A percentile compares a stretch with the other conserved stretches of the same genome.
Evolutionary conservation across 2,329 filamentous ascomycete genomes (phyloP).

Genomic region (Ophiostoma sp.): DNA sequence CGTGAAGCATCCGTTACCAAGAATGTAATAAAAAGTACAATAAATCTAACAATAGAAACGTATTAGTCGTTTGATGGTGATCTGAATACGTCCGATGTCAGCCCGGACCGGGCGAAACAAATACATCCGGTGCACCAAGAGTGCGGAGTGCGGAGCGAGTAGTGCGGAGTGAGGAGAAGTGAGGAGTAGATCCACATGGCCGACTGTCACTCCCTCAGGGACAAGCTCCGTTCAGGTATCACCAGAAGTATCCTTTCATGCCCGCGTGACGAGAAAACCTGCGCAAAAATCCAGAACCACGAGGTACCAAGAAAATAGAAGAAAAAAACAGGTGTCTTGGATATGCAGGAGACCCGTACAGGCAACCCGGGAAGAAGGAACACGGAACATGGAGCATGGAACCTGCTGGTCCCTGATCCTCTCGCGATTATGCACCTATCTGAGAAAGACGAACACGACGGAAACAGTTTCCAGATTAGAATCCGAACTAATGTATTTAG

Average conservation of each 20-base stretch:
- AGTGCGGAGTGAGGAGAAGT: background rate
- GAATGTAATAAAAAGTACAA: background rate
- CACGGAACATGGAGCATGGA: background rate
- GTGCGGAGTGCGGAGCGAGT: background rate
- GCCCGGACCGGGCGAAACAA: background rate
- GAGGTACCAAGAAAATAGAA: background rate
- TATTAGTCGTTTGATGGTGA: background rate
- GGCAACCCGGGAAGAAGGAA: background rate
- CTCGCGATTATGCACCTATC: background rate
- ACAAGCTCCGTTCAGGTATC: background rate
- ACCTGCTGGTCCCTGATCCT: background rate
- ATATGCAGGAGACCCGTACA: background rate
- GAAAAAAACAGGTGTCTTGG: background rate
- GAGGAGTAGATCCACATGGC: background rate
- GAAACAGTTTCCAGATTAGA: background rate
- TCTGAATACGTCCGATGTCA: background rate
- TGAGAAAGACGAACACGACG: background rate
- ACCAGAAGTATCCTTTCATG: background rate
- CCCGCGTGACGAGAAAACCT: background rate
- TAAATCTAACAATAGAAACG: background rate
- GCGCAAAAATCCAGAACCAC: background rate
- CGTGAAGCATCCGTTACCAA: background rate
- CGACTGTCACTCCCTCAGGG: too few relatives aligned
- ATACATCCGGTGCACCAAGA: background rate
- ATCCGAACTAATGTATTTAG: background rate